Evolutionary conservation across 176 grass and related monocot species (phyloP).

Genomic region (Oryza punctata): DNA sequence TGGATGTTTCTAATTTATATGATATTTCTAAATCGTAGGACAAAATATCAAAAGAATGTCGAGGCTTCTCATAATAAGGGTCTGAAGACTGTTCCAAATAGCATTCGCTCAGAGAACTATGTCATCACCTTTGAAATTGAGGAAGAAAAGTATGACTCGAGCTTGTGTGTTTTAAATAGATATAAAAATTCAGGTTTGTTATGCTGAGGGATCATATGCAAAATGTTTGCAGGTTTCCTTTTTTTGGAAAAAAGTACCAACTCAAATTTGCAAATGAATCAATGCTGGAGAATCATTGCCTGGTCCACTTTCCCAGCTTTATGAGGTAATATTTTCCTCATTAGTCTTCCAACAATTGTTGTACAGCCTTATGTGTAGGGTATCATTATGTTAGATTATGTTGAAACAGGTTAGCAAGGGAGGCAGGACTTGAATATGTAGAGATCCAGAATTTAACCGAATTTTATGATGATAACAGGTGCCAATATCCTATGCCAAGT

Average conservation of each 20-base stretch:
- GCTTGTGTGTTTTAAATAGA: constrained; percentile 1
- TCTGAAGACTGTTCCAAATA: constrained; percentile 73
- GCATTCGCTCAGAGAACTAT: constrained; percentile 97
- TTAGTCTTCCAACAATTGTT: constrained; percentile 25
- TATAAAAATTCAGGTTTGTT: constrained; percentile 2
- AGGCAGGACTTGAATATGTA: constrained; percentile 87
- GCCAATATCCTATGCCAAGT: constrained; percentile 3
- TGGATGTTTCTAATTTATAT: not conserved
- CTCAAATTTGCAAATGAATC: constrained; percentile 83
- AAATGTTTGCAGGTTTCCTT: constrained; percentile 74
- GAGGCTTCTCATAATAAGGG: constrained; percentile 93
- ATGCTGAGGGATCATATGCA: constrained; percentile 25
- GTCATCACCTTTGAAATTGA: constrained; percentile 93
- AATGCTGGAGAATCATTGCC: constrained; percentile 69
- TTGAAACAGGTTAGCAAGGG: constrained; percentile 85
- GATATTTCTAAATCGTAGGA: constrained; percentile 44
- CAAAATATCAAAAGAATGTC: constrained; percentile 98
- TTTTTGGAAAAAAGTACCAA: constrained; percentile 91
- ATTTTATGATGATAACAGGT: constrained; percentile 99
- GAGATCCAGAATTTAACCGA: constrained; percentile 95
- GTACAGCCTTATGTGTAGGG: not conserved
- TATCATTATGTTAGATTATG: constrained; percentile 39
- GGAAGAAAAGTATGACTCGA: constrained; percentile 85
- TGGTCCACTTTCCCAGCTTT: constrained; percentile 89
- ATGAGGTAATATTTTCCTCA: constrained; percentile 64